Evolutionary conservation across 768 basidiomycete species (phyloP).

Genomic region (Kwoniella heveanensis): DNA sequence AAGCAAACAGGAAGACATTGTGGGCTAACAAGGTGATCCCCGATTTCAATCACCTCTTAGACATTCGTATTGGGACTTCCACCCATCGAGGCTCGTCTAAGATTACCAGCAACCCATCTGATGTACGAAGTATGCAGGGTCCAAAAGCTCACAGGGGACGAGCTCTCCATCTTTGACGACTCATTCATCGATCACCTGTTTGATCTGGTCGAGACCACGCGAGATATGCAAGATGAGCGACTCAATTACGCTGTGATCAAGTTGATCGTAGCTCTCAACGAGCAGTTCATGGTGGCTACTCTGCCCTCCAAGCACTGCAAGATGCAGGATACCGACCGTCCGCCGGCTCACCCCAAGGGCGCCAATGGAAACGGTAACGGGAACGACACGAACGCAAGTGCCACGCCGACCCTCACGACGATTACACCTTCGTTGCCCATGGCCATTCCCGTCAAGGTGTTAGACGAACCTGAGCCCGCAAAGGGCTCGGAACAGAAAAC

Average conservation of each 20-base stretch:
- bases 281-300: conserved; percentile 96
- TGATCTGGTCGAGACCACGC: conserved; percentile 89
- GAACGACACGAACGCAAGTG: conserved; percentile 4
- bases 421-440: conserved; percentile 17
- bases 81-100: conserved; percentile 81
- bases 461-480: conserved; percentile 19
- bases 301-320: conserved; percentile 54
- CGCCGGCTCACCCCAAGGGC: not conserved
- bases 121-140: conserved; percentile 93
- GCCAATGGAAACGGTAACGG: not conserved
- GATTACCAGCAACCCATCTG: conserved; percentile 69
- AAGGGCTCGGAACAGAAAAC: conserved; percentile 2
- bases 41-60: conserved; percentile 20
- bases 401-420: not conserved
- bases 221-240: conserved; percentile 81
- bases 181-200: conserved; percentile 84
- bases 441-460: conserved; percentile 3
- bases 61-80: conserved; percentile 47
- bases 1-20: no score
- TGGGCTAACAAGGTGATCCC: no score
- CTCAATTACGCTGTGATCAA: conserved; percentile 97
- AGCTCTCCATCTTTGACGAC: conserved; percentile 85
- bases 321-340: not conserved
- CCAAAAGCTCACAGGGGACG: conserved; percentile 74
- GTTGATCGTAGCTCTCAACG: conserved; percentile 87